These are phyloP conservation scores for Fereydounia khargensis DNA, from an alignment of 1,284 basidiomycete genomes.

Conservation along the genomic window DNA sequence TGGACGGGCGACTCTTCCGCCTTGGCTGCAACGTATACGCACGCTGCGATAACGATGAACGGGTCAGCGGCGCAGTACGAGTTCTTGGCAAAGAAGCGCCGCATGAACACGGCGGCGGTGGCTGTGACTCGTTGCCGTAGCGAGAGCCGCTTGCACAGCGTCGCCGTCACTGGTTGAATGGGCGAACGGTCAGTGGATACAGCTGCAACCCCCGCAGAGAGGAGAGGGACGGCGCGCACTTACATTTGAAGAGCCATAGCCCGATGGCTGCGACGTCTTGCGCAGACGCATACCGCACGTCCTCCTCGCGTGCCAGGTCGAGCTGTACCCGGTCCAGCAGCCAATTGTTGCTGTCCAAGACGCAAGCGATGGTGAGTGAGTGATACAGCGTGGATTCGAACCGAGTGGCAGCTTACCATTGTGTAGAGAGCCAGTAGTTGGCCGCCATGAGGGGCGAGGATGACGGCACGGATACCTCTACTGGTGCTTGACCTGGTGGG, in stretches of 20 bases:
- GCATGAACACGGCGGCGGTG: constrained; percentile 89
- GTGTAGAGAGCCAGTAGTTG: constrained; percentile 51
- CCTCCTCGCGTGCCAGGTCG: constrained; percentile 40
- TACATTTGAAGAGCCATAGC: constrained; percentile 49
- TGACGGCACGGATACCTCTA: background rate
- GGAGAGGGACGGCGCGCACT: constrained; percentile 2
- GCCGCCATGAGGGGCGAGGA: constrained; percentile 32
- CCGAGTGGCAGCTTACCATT: constrained; percentile 29
- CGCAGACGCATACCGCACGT: constrained; percentile 35
- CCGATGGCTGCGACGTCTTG: constrained; percentile 43
- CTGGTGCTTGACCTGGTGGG: too few relatives aligned
- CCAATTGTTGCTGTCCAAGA: constrained; percentile 47
- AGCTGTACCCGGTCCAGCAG: constrained; percentile 43
- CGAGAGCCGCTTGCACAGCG: constrained; percentile 78
- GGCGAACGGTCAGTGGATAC: background rate
- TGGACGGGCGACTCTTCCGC: constrained; percentile 93
- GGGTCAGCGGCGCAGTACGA: constrained; percentile 87
- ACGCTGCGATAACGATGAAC: constrained; percentile 85
- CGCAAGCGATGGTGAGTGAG: background rate
- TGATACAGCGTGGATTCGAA: background rate
- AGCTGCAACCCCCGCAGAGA: too few relatives aligned
- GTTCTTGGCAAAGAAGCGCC: constrained; percentile 72
- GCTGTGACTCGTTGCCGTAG: constrained; percentile 86
- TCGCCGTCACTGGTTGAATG: constrained; percentile 66
- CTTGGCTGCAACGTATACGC: constrained; percentile 92